Evolutionary conservation across 2,329 filamentous ascomycete species (phyloP), one percentile per base, ranked within the genome.

Genomic region (Phaeophleospora eucalypticola): DNA sequence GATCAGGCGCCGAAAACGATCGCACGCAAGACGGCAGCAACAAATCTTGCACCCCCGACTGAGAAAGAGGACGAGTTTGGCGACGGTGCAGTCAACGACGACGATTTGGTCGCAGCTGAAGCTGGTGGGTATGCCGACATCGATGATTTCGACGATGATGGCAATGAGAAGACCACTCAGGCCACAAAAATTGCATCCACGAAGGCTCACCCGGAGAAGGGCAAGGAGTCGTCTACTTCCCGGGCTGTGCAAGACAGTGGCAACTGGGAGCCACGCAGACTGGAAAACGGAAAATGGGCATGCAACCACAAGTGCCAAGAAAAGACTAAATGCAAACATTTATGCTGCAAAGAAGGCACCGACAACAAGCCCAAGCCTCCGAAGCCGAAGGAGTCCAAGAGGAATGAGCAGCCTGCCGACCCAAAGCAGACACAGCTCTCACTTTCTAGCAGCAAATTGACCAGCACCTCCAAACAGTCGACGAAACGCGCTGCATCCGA

Each of bases 221-320:
- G 40, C 36, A 54, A 53, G 38, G 50, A 48, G 33, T 21, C 46
- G n/a, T 35, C 24, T 18, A 14, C 35, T 7, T 32, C 47, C 10
- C 32, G 47, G 34, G 36, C 16, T 10, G 33, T 24, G 21, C 48
- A 36, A 21, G 49, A 36, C 37, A 49, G 19, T 10, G 39, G 46
- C 24, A 29, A 40, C 29, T 52, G 56, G 27, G 67, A 75, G 38
- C 75, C 81, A 3, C 62, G 68, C 1, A 76, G 74, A 56, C 75
- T 89, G 51, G 66, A 73, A 0, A 90, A 87, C 59, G 86, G 86
- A 0, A 86, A 77, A 59, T 90, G 83, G 81, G 76, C 77, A 29
- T 91, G 87, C 66, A 84, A 84, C 48, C 87, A 91, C 60, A 66
- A 66, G 15, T 90, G 87, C 68, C 81, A 78, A 57, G 72, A 83